Evolutionary conservation across 106 monocot genomes (phyloP).

Genomic region (Acanthochlamys bracteata): DNA sequence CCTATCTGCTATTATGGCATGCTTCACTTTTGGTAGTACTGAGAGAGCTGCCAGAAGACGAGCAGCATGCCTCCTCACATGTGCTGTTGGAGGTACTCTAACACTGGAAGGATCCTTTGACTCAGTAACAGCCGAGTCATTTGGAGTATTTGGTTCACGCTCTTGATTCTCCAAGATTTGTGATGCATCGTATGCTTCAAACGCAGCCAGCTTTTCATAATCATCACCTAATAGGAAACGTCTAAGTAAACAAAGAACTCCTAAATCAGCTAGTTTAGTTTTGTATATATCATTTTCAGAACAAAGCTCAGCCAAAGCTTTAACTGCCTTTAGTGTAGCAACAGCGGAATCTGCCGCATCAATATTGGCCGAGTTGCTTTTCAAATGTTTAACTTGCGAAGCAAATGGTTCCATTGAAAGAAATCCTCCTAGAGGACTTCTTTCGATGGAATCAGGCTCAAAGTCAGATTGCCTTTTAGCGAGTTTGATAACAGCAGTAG

Average conservation of each 20-base stretch:
- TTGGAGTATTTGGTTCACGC: conserved; percentile 16
- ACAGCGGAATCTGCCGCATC: conserved; percentile 89
- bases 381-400: conserved; percentile 37
- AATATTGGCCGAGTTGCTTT: conserved; percentile 54
- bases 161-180: conserved; percentile 47
- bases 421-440: conserved; percentile 60
- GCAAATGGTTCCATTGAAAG: conserved; percentile 78
- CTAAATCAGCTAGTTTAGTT: conserved; percentile 65
- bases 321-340: conserved; percentile 80
- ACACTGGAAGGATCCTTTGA: conserved; percentile 65
- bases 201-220: conserved; percentile 88
- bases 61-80: conserved; percentile 91
- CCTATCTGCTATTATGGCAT: conserved; percentile 48
- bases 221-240: conserved; percentile 83
- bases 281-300: conserved; percentile 57
- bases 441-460: conserved; percentile 40
- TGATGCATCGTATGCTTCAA: conserved; percentile 91
- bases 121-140: conserved; percentile 29
- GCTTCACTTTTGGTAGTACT: conserved; percentile 50
- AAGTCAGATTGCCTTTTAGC: conserved; percentile 24
- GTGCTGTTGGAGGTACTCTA: conserved; percentile 81
- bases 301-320: conserved; percentile 84
- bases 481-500: conserved; percentile 48
- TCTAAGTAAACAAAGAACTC: conserved; percentile 64
- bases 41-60: conserved; percentile 73